Evolutionary conservation across 2,329 filamentous ascomycete genomes (phyloP).

Genomic region (Claviceps sp.): DNA sequence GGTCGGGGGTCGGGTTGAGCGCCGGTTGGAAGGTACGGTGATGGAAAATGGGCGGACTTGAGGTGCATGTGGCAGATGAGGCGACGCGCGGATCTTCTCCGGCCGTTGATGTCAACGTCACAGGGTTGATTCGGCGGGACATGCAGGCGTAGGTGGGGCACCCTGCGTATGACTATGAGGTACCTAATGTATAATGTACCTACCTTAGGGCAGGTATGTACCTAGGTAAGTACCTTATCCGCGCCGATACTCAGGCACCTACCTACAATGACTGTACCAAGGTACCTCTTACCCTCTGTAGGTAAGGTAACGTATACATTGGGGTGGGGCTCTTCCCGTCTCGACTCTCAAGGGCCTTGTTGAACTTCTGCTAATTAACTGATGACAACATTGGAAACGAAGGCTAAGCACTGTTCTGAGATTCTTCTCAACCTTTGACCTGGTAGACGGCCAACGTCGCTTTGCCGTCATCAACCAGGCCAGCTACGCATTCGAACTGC

Average conservation of each 20-base stretch:
- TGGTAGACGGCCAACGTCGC: neutral
- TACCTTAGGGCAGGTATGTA: too few relatives aligned
- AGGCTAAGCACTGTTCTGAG: neutral
- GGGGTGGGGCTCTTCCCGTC: too few relatives aligned
- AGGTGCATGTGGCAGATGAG: slow-evolving; percentile 1
- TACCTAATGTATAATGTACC: too few relatives aligned
- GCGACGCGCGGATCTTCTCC: slow-evolving; percentile 17
- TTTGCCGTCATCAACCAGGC: slow-evolving; percentile 1
- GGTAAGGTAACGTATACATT: too few relatives aligned
- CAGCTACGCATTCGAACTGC: neutral
- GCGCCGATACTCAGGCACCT: too few relatives aligned
- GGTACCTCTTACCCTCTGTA: too few relatives aligned
- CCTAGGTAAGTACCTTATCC: too few relatives aligned
- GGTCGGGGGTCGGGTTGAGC: neutral
- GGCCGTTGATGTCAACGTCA: slow-evolving; percentile 8
- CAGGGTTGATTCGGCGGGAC: neutral
- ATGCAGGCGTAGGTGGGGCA: too few relatives aligned
- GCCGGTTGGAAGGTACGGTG: neutral
- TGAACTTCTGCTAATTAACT: too few relatives aligned
- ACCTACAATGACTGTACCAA: too few relatives aligned
- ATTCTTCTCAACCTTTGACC: neutral
- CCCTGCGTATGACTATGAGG: too few relatives aligned
- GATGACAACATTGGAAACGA: neutral
- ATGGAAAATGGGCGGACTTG: neutral
- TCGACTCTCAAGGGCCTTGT: too few relatives aligned